Conservation (phyloP, 2,329 filamentous ascomycete genomes). For the Metarhizium anisopliae region DNA sequence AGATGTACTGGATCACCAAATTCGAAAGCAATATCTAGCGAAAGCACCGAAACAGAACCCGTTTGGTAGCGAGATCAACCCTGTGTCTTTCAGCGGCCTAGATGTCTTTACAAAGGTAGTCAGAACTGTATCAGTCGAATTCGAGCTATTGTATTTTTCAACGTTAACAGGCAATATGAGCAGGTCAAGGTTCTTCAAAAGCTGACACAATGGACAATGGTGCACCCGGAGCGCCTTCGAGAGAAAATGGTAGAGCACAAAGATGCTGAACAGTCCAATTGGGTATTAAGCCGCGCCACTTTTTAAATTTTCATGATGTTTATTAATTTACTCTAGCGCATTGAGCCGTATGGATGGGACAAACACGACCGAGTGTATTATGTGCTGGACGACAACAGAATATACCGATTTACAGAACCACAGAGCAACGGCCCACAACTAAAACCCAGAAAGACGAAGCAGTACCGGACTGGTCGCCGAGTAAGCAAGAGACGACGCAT, state of each 20-base stretch:
- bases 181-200: conserved; percentile 75
- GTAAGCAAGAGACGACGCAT: conserved; percentile 65
- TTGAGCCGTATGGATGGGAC: conserved; percentile 85
- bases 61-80: conserved; percentile 68
- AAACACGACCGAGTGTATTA: conserved; percentile 78
- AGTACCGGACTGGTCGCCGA: conserved; percentile 41
- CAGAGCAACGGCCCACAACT: conserved; percentile 51
- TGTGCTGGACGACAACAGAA: conserved; percentile 84
- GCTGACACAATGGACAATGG: conserved; percentile 81
- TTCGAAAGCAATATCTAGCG: conserved; percentile 76
- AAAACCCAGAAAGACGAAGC: conserved; percentile 56
- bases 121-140: background rate
- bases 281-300: conserved; percentile 48
- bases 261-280: conserved; percentile 71
- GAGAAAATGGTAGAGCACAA: conserved; percentile 78
- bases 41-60: conserved; percentile 75
- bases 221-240: conserved; percentile 77
- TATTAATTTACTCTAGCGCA: conserved; percentile 39
- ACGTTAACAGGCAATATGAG: background rate
- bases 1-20: conserved; percentile 89
- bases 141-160: background rate
- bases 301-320: background rate
- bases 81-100: conserved; percentile 69
- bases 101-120: conserved; percentile 70
- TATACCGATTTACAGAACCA: conserved; percentile 81